phyloP scores from a whole-genome alignment of 352 stramenopile species.

The Globisporangium splendens region DNA sequence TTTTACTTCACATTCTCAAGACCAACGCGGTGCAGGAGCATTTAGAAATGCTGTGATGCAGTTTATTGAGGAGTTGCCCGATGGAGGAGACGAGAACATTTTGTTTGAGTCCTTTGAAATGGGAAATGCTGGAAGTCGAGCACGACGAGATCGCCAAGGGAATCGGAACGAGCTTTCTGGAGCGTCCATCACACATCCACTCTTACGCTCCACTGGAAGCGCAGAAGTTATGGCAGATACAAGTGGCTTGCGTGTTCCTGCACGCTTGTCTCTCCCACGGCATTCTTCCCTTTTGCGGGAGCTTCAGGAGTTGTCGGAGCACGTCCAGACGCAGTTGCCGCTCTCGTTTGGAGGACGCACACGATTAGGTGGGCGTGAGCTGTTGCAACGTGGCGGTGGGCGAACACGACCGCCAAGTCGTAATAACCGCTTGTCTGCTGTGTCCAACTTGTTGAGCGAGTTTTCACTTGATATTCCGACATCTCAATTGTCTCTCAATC shows the following conservation, averaged over 20 bases:
- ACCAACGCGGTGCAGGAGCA: constrained; percentile 3
- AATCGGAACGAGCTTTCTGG: constrained; percentile 10
- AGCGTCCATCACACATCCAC: constrained; percentile 25
- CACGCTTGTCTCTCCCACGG: constrained; percentile 48
- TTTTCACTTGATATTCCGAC: constrained; percentile 78
- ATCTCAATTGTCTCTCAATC: constrained; percentile 30
- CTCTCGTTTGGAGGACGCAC: constrained; percentile 20
- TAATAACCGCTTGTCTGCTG: constrained; percentile 57
- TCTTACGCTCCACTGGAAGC: constrained; percentile 29
- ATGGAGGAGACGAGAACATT: constrained; percentile 48
- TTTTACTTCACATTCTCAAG: constrained; percentile 7
- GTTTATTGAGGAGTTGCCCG: constrained; percentile 58
- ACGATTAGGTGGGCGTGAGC: constrained; percentile 33
- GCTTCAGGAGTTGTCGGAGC: constrained; percentile 68
- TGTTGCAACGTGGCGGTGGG: constrained; percentile 38
- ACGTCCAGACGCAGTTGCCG: constrained; percentile 70
- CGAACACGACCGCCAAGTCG: constrained; percentile 52
- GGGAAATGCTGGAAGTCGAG: constrained; percentile 25
- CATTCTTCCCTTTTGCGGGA: constrained; percentile 74
- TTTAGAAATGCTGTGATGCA: constrained; percentile 29
- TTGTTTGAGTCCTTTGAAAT: constrained; percentile 58
- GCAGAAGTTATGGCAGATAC: constrained; percentile 8
- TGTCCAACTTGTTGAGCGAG: constrained; percentile 78
- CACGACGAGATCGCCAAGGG: constrained; percentile 30
- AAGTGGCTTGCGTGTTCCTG: constrained; percentile 23